A percentile compares a stretch with the other conserved stretches of the same genome.
These are phyloP conservation scores for Millerozyma acaciae DNA, from an alignment of 805 yeast genomes.

Conservation along the genomic window DNA sequence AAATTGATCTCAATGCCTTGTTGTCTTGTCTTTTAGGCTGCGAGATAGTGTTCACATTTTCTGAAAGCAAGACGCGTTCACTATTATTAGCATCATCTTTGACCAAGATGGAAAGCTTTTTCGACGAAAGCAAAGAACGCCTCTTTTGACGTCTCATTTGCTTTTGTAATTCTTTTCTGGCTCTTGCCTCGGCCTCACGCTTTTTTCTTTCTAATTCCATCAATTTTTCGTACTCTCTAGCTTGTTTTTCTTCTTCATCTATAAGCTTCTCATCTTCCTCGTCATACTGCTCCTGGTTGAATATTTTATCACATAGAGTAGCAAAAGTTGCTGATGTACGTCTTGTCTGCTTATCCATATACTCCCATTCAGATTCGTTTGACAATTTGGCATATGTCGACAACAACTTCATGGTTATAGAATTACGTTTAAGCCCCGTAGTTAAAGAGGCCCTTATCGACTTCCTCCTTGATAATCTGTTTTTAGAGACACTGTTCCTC, in stretches of 20 bases:
- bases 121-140: constrained; percentile 32
- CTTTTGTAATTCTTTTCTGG: constrained; percentile 45
- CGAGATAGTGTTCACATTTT: constrained; percentile 19
- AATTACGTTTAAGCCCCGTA: constrained; percentile 55
- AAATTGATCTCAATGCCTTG: constrained; percentile 29
- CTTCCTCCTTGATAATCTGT: constrained; percentile 30
- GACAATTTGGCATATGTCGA: constrained; percentile 72
- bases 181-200: constrained; percentile 50
- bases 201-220: constrained; percentile 44
- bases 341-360: constrained; percentile 66
- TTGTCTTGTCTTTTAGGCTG: constrained; percentile 38
- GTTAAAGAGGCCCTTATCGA: constrained; percentile 39
- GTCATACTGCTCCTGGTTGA: constrained; percentile 57
- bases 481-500: constrained; percentile 22
- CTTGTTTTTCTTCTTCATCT: constrained; percentile 41
- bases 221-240: constrained; percentile 43
- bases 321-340: constrained; percentile 79
- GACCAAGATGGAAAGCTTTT: constrained; percentile 33
- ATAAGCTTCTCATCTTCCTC: constrained; percentile 47
- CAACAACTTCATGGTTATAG: constrained; percentile 66
- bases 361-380: constrained; percentile 62
- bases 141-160: constrained; percentile 40
- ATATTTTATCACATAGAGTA: constrained; percentile 69
- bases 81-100: constrained; percentile 32
- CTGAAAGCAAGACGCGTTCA: constrained; percentile 19